These are phyloP conservation scores for Macroventuria anomochaeta DNA, from an alignment of 2,329 filamentous ascomycete species.

Conservation along the genomic window DNA sequence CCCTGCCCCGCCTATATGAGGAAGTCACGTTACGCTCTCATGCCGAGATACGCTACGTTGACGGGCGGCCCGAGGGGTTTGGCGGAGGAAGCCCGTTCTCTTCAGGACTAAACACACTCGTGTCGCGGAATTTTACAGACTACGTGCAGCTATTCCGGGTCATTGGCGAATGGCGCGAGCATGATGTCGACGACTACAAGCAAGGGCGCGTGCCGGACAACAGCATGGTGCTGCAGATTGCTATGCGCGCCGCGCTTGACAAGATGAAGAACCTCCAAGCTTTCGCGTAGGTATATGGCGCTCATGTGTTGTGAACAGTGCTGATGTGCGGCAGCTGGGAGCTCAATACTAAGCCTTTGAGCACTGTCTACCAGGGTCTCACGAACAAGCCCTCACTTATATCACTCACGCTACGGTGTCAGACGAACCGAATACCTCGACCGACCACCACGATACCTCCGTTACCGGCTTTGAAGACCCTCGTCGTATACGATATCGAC, in stretches of 20 bases:
- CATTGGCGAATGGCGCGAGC: slow-evolving; percentile 64
- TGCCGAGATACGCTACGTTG: slow-evolving; percentile 63
- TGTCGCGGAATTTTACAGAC: slow-evolving; percentile 60
- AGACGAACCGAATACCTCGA: slow-evolving; percentile 62
- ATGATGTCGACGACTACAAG: slow-evolving; percentile 64
- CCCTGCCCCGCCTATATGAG: slow-evolving; percentile 66
- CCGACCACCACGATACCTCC: slow-evolving; percentile 63
- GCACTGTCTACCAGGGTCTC: slow-evolving; percentile 65
- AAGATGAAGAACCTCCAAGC: slow-evolving; percentile 62
- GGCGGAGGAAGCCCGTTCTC: slow-evolving; percentile 69
- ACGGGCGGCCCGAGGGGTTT: slow-evolving; percentile 65
- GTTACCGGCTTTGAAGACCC: slow-evolving; percentile 60
- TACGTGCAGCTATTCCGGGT: slow-evolving; percentile 62
- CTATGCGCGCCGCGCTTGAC: slow-evolving; percentile 64
- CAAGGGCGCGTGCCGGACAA: slow-evolving; percentile 68
- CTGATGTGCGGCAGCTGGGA: slow-evolving; percentile 59
- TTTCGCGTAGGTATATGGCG: slow-evolving; percentile 54
- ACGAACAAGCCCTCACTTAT: slow-evolving; percentile 57
- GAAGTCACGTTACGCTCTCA: slow-evolving; percentile 64
- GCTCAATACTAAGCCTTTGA: slow-evolving; percentile 65
- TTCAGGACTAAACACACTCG: slow-evolving; percentile 68
- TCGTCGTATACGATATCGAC: slow-evolving; percentile 66
- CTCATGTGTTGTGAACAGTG: neutral
- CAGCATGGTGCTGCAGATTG: slow-evolving; percentile 68
- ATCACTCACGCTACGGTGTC: slow-evolving; percentile 63